phyloP scores from a whole-genome alignment of 176 grass and related monocot species.

The Carex pumila region DNA sequence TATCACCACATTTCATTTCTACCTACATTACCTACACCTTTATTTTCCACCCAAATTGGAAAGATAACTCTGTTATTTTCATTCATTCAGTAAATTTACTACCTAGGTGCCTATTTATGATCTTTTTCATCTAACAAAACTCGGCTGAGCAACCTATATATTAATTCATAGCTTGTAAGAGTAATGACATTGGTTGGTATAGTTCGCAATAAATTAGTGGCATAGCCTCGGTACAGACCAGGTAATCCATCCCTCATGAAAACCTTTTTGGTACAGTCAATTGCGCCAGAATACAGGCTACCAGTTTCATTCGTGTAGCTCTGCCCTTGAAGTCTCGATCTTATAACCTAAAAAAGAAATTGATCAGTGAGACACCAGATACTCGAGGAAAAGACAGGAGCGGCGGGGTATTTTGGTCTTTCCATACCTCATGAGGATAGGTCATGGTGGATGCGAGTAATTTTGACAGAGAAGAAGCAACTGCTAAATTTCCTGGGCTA shows the following conservation, averaged over 20 bases:
- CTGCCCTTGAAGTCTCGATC: conserved; percentile 83
- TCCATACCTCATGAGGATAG: conserved; percentile 84
- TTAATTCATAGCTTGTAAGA: conserved; percentile 87
- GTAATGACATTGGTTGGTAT: conserved; percentile 81
- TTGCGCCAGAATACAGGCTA: conserved; percentile 39
- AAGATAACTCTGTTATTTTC: background rate
- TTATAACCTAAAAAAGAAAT: conserved; percentile 48
- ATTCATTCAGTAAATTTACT: background rate
- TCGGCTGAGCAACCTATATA: conserved; percentile 44
- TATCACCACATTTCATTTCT: background rate
- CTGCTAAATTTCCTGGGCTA: conserved; percentile 41
- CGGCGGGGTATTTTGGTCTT: background rate
- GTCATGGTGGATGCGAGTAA: conserved; percentile 66
- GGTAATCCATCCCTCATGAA: conserved; percentile 48
- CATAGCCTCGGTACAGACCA: conserved; percentile 78
- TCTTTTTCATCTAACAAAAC: conserved; percentile 19
- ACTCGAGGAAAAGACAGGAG: background rate
- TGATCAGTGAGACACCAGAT: background rate
- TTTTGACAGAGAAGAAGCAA: conserved; percentile 82
- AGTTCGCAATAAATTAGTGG: conserved; percentile 73
- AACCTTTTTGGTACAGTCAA: conserved; percentile 68
- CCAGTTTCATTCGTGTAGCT: conserved; percentile 33
- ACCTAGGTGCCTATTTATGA: background rate
- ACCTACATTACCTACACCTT: background rate
- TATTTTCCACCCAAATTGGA: background rate